phyloP scores from a whole-genome alignment of 2,329 filamentous ascomycete species.

The Acrodontium crateriforme region DNA sequence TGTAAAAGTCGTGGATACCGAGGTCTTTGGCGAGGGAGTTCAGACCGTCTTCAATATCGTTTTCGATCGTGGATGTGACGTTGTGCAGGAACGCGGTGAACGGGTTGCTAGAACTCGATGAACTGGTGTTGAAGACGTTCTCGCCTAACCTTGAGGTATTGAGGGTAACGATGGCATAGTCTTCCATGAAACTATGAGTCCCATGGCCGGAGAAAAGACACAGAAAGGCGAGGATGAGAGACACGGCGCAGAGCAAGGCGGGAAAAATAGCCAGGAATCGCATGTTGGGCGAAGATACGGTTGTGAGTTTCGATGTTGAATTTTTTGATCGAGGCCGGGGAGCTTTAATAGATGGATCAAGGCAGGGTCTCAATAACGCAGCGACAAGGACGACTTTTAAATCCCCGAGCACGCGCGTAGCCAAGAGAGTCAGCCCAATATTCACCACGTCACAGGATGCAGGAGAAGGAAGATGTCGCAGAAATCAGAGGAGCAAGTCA shows the following conservation, averaged over 20 bases:
- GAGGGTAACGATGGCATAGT: conserved; percentile 43
- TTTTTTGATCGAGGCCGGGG: too few species aligned
- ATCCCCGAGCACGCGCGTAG: too few species aligned
- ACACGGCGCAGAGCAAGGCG: conserved; percentile 31
- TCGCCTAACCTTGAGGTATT: conserved; percentile 42
- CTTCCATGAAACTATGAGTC: conserved; percentile 41
- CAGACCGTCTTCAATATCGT: conserved; percentile 15
- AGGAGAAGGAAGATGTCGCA: too few species aligned
- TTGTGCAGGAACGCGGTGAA: not conserved
- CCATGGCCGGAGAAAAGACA: conserved; percentile 49
- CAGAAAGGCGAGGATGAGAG: conserved; percentile 43
- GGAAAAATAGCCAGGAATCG: conserved; percentile 8
- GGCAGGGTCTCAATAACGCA: too few species aligned
- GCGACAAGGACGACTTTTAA: too few species aligned
- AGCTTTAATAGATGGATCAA: too few species aligned
- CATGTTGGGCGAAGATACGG: too few species aligned
- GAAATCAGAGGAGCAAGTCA: too few species aligned
- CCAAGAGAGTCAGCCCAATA: too few species aligned
- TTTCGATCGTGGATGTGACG: not conserved
- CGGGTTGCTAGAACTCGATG: conserved; percentile 11
- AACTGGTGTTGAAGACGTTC: conserved; percentile 15
- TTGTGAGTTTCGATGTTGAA: too few species aligned
- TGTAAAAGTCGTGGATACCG: conserved; percentile 48
- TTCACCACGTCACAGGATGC: too few species aligned
- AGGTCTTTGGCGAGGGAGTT: conserved; percentile 33